Base-by-base conservation (phyloP, 1,284 basidiomycete species). In the Fomitopsis palustris region DNA sequence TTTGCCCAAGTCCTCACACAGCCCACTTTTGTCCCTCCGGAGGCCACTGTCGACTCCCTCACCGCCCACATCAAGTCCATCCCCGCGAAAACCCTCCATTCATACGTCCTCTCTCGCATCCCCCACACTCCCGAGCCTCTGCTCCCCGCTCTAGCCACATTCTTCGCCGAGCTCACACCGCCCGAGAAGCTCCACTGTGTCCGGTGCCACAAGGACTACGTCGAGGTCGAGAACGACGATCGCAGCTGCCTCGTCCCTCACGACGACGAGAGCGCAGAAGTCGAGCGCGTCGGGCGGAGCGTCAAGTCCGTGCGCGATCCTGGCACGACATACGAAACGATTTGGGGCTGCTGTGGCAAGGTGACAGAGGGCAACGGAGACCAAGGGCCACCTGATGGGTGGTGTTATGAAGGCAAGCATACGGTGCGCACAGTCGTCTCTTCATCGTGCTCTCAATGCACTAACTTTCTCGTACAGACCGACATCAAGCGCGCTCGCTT, bases 391-490 rank as follows among this genome's bases (percentile, higher is more conserved):
- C 90, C 89, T 2, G 88, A 91, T 68, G 89, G 89, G 0, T 92
- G 87, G 88, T 92, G 89, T 66, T 92, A 90, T 64, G 88, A 92
- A 71, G 90, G 89, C 4, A 81, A 79, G 68, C 90, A 92, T 68
- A 91, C 89, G 10, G 88, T 88, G 58, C 61, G 84, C 77, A 3
- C 21, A 8, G 4, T 10, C n/a, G 39, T 43, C 14, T 51, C 8
- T 39, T 10, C 29, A 6, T 2, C 21, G 16, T 43, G 9, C 6
- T 14, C 2, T 27, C 21, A 51, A 8, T 53, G 33, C 19, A 23
- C 31, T 27, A 1, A n/a, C n/a, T n/a, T n/a, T n/a, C n/a, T n/a
- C 35, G 19, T 39, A 16, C 61, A 90, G 88, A 87, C 82, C 5
- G 89, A 92, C 65, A 60, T 74, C 52, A 91, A 83, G 72, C 87